A percentile compares a stretch with the other conserved stretches of the same genome.
Conservation (phyloP, 768 basidiomycete species). For the Phylloporus sp. region DNA sequence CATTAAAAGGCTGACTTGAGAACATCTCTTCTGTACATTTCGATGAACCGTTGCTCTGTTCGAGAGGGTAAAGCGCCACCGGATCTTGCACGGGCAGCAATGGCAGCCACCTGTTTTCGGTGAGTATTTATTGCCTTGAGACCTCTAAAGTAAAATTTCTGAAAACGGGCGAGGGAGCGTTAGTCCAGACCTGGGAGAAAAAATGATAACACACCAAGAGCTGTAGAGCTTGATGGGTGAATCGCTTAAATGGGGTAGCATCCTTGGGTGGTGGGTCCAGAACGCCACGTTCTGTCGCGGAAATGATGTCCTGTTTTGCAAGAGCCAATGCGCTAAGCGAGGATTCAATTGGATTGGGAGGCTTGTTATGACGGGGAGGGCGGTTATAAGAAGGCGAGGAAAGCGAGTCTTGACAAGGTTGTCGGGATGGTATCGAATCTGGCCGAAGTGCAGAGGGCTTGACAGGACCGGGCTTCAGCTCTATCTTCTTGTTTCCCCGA, state of each 20-base stretch:
- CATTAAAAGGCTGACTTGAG: conserved; percentile 49
- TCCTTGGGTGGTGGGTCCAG: conserved; percentile 58
- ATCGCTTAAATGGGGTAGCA: conserved; percentile 51
- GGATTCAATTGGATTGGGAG: conserved; percentile 16
- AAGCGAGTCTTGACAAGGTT: conserved; percentile 23
- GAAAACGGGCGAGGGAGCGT: neutral
- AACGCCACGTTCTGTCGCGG: conserved; percentile 66
- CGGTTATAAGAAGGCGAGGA: conserved; percentile 24
- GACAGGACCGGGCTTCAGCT: conserved; percentile 61
- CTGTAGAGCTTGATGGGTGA: conserved; percentile 45
- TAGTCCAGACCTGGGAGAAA: neutral
- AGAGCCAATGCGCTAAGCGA: conserved; percentile 39
- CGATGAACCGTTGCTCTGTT: conserved; percentile 64
- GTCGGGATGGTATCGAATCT: conserved; percentile 15
- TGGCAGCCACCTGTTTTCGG: conserved; percentile 47
- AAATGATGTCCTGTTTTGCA: conserved; percentile 56
- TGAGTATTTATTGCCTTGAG: conserved; percentile 67
- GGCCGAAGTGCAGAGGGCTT: conserved; percentile 34
- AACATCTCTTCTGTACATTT: conserved; percentile 59
- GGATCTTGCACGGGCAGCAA: conserved; percentile 48
- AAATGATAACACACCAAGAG: conserved; percentile 35
- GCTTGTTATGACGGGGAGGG: conserved; percentile 22
- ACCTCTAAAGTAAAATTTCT: conserved; percentile 86
- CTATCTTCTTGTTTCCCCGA: conserved; percentile 45
- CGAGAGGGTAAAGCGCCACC: conserved; percentile 64